Percentiles rank a stretch among this genome's conserved stretches.
These are phyloP conservation scores for Casaregolazyma lundiana DNA, from an alignment of 1,139 yeast species.

Conservation along the genomic window DNA sequence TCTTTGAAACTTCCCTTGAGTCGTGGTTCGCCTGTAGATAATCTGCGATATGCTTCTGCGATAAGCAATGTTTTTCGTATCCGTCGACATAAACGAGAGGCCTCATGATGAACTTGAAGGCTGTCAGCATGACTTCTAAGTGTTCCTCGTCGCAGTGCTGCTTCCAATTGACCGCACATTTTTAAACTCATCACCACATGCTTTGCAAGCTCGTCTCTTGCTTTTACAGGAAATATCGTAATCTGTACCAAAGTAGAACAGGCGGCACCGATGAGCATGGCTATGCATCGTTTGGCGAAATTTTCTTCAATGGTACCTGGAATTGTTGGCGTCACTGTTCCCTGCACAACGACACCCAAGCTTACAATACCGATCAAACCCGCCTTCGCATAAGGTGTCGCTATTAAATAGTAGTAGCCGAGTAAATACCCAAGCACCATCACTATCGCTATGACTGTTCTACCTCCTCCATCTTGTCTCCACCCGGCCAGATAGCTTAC, in stretches of 20 bases:
- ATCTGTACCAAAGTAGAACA: constrained; percentile 44
- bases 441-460: constrained; percentile 41
- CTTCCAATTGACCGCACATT: constrained; percentile 37
- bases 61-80: constrained; percentile 39
- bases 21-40: constrained; percentile 45
- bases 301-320: constrained; percentile 41
- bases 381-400: constrained; percentile 46
- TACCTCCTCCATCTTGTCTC: constrained; percentile 33
- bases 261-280: constrained; percentile 47
- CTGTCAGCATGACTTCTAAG: background rate
- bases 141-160: too few relatives aligned
- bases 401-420: constrained; percentile 42
- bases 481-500: constrained; percentile 41
- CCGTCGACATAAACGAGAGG: constrained; percentile 26
- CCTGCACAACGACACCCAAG: constrained; percentile 42
- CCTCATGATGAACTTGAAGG: background rate
- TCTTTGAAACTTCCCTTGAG: constrained; percentile 43
- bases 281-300: constrained; percentile 47
- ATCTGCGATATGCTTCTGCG: constrained; percentile 39
- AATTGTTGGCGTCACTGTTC: constrained; percentile 39
- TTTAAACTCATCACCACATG: constrained; percentile 41
- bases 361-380: constrained; percentile 47
- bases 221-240: constrained; percentile 43
- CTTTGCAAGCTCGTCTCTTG: constrained; percentile 41
- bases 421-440: constrained; percentile 42